These are phyloP conservation scores for Cutaneotrichosporon sp. DNA, from an alignment of 1,284 basidiomycete genomes.

Conservation along the genomic window DNA sequence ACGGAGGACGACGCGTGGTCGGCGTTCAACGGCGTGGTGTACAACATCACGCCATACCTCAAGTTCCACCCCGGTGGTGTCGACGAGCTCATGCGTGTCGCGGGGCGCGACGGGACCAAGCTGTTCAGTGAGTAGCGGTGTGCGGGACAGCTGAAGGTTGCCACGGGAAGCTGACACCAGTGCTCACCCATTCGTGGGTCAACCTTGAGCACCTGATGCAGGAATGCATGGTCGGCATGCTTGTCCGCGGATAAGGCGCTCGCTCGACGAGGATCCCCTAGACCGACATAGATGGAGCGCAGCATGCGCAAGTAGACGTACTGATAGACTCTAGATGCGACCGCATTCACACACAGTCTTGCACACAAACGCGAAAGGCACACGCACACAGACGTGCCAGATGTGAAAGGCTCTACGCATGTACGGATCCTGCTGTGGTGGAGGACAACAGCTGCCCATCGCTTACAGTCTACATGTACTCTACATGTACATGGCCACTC, in stretches of 20 bases:
- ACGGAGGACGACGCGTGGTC: slow-evolving; percentile 87
- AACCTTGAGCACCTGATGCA: slow-evolving; percentile 93
- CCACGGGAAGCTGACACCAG: slow-evolving; percentile 41
- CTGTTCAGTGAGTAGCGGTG: slow-evolving; percentile 76
- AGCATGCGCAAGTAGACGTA: background rate
- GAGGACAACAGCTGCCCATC: too few relatives aligned
- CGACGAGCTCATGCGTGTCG: slow-evolving; percentile 91
- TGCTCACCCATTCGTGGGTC: slow-evolving; percentile 79
- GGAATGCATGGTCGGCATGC: slow-evolving; percentile 83
- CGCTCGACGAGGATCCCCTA: too few relatives aligned
- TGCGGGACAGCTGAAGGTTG: too few relatives aligned
- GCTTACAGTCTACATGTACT: too few relatives aligned
- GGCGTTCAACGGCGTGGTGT: slow-evolving; percentile 88
- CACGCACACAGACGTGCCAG: too few relatives aligned
- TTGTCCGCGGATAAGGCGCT: slow-evolving; percentile 63
- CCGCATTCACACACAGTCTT: too few relatives aligned
- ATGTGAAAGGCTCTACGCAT: too few relatives aligned
- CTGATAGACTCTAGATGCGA: background rate
- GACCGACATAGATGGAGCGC: too few relatives aligned
- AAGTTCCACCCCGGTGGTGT: slow-evolving; percentile 93
- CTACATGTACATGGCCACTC: too few relatives aligned
- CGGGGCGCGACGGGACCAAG: slow-evolving; percentile 90
- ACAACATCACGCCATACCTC: slow-evolving; percentile 93
- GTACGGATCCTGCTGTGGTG: too few relatives aligned
- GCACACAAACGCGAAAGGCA: too few relatives aligned